Base-by-base conservation (phyloP, 331 rosid species). In the Quercus lobata region DNA sequence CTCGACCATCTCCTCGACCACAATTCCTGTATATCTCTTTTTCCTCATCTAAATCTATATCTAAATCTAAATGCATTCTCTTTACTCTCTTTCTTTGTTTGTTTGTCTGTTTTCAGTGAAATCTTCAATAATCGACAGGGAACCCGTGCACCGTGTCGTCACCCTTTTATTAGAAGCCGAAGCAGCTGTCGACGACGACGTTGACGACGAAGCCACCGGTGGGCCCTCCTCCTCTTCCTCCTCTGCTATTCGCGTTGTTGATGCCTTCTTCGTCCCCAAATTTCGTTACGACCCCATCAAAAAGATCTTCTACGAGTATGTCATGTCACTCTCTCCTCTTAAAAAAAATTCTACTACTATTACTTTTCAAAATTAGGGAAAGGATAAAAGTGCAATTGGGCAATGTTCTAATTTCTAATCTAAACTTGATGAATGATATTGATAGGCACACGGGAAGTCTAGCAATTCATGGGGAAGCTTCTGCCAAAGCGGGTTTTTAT, bases 401-500 rank as follows among this genome's bases (percentile, higher is more conserved):
- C 15, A 12, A 49, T 11, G 17, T 49, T 49, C 1, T 49, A 49
- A 27, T 74, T 11, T 37, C 44, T 37, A 2, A 37, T 0, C 44
- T 37, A 0, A 37, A 7, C 46, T 41, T 58, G 21, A 72, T 70
- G 55, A 41, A 72, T 8, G 53, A 57, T 72, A 25, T 53, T 70
- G 19, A 56, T 80, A 95, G 99, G 88, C 82, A 85, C 60, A 75
- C 90, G 4, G 92, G 85, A 57, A 83, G 78, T 74, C 84, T 89
- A 79, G 88, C 94, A 35, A 77, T 88, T 72, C 96, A 91, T 37
- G 98, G 99, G 9, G 97, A 95, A 3, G 94, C 97, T 58, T 82
- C 94, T 21, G 89, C 97, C 1, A 93, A 93, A 82, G 80, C 90
- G 4, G 81, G 91, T 46, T 76, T 95, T 44, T 90, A 95, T 77